Evolutionary conservation across 2,329 filamentous ascomycete species (phyloP).

Genomic region (Fusarium nodosum): DNA sequence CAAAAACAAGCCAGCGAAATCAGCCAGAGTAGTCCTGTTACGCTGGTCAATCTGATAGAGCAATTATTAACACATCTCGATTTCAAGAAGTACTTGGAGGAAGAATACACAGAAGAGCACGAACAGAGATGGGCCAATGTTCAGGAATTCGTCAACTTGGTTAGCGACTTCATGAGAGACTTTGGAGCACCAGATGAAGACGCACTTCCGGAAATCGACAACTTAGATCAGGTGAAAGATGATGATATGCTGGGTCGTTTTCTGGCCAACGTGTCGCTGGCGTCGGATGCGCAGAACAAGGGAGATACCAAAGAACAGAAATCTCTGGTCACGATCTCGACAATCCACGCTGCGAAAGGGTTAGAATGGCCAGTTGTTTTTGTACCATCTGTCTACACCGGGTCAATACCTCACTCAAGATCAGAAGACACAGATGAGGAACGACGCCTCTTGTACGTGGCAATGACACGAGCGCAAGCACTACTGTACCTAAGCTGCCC

Average conservation of each 20-base stretch:
- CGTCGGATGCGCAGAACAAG: conserved; percentile 79
- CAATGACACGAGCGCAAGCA: conserved; percentile 93
- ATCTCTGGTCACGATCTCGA: conserved; percentile 87
- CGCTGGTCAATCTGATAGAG: conserved; percentile 65
- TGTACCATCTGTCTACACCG: conserved; percentile 88
- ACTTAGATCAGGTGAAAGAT: conserved; percentile 76
- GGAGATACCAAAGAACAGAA: conserved; percentile 68
- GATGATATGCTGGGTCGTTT: conserved; percentile 78
- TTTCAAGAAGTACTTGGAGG: conserved; percentile 80
- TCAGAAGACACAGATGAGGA: conserved; percentile 91
- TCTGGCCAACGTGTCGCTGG: conserved; percentile 90
- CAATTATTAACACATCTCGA: conserved; percentile 73
- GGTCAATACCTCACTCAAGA: conserved; percentile 89
- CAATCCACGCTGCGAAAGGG: conserved; percentile 95
- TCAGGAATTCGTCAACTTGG: conserved; percentile 86
- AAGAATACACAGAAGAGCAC: conserved; percentile 78
- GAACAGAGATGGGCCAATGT: conserved; percentile 90
- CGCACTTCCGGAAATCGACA: conserved; percentile 75
- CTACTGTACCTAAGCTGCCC: conserved; percentile 89
- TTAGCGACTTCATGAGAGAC: conserved; percentile 74
- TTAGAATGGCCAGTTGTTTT: conserved; percentile 98
- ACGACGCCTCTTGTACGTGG: conserved; percentile 89
- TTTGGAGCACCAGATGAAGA: conserved; percentile 64
- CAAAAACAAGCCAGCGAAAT: conserved; percentile 51
- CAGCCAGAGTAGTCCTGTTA: conserved; percentile 47